Base-by-base conservation (phyloP, 306 rosid species). In the Dalbergia oliveri region DNA sequence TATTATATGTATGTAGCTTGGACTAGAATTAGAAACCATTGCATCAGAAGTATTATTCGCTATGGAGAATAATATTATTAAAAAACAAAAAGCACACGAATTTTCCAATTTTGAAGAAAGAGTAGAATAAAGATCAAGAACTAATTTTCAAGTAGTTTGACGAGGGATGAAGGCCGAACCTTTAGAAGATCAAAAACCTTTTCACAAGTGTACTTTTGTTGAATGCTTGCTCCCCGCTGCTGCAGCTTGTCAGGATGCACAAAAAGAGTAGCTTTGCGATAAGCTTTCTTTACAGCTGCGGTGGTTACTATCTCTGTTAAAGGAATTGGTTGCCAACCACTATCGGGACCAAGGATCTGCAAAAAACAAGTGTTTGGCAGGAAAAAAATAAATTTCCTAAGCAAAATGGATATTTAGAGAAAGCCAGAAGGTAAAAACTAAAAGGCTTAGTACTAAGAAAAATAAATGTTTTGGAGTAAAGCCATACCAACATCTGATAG, bases 201-300 rank as follows among this genome's bases (percentile, higher is more conserved):
- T 84, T 94, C 99, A 66, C 97, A 94, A 33, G 69, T 82, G 89
- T 91, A 90, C 85, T 92, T 94, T 60, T 94, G 99, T 82, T 91
- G 97, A 76, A 91, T 90, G 89, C 87, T 93, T 45, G 97, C 99
- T 15, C 99, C 97, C 26, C 99, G 90, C 86, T 94, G 99, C 85
- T 94, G 99, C 84, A 94, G 75, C 82, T 91, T 94, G 91, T 94
- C 99, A 16, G 97, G 99, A 83, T 94, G 99, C 78, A 94, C 97
- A 43, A 64, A 91, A 69, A 93, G 97, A 66, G 99, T 93, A 41
- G 97, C 97, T 87, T 88, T 91, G 14, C 95, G 97, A 73, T 93
- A 93, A 75, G 97, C 94, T 84, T 88, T 94, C 86, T 87, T 93
- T 34, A 93, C 99, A 49, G 95, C 94, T 34, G 75, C 69, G 3